These are phyloP conservation scores for Thelonectria olida DNA, from an alignment of 2,329 filamentous ascomycete species.

Conservation along the genomic window DNA sequence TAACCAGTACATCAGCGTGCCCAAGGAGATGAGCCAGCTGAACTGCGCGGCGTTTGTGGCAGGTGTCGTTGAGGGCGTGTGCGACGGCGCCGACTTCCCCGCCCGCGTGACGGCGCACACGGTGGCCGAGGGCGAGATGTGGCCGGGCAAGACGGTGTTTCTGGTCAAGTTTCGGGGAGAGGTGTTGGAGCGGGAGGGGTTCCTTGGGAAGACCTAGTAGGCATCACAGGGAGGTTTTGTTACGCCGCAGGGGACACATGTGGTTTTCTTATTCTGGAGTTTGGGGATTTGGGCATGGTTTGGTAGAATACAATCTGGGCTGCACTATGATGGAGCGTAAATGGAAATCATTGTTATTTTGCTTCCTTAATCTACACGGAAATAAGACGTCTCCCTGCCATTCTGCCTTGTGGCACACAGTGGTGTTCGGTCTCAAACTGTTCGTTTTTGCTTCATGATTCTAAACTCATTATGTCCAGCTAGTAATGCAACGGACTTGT, in stretches of 20 bases:
- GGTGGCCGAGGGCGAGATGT: conserved; percentile 80
- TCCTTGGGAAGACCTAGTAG: conserved; percentile 69
- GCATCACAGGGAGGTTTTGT: background rate
- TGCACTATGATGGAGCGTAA: background rate
- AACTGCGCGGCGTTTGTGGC: conserved; percentile 97
- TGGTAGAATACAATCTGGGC: background rate
- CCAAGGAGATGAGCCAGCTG: conserved; percentile 93
- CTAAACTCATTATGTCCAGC: background rate
- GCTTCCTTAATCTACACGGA: too few relatives aligned
- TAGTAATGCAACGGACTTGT: background rate
- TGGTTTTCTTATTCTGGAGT: conserved; percentile 11
- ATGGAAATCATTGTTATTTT: background rate
- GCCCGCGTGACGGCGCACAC: conserved; percentile 91
- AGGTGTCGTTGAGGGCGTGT: conserved; percentile 93
- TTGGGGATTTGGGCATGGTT: background rate
- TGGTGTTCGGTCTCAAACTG: too few relatives aligned
- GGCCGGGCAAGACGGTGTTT: conserved; percentile 96
- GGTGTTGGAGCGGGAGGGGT: conserved; percentile 90
- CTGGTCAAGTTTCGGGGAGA: conserved; percentile 91
- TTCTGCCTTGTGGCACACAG: background rate
- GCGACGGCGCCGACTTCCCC: conserved; percentile 90
- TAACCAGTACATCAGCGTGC: conserved; percentile 92
- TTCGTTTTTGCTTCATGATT: background rate
- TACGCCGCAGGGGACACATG: background rate
- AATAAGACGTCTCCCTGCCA: too few relatives aligned